phyloP scores from a whole-genome alignment of 495 filamentous ascomycete species.

The Talaromyces nanjingensis region DNA sequence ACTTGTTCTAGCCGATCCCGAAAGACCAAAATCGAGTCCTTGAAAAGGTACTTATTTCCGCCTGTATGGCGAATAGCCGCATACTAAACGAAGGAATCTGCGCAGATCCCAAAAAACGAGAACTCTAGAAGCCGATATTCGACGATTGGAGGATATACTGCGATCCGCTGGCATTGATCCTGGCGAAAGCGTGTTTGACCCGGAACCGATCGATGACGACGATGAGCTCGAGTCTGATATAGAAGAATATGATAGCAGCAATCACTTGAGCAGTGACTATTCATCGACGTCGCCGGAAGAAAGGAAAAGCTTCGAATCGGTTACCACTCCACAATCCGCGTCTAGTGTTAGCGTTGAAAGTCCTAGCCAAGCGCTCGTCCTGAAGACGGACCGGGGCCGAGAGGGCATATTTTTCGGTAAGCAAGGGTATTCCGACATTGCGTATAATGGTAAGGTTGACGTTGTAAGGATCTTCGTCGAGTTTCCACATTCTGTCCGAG shows the following conservation, averaged over 20 bases:
- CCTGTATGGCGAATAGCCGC: neutral
- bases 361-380: conserved; percentile 48
- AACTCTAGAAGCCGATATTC: conserved; percentile 80
- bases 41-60: conserved; percentile 6
- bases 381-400: conserved; percentile 78
- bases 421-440: neutral
- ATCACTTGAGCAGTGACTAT: neutral
- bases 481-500: conserved; percentile 89
- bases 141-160: conserved; percentile 78
- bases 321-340: conserved; percentile 10
- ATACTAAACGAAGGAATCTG: neutral
- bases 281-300: neutral
- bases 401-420: conserved; percentile 74
- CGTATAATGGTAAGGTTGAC: conserved; percentile 14
- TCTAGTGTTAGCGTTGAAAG: conserved; percentile 14
- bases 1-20: neutral
- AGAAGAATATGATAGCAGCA: neutral
- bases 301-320: neutral
- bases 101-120: conserved; percentile 85
- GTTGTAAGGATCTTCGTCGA: conserved; percentile 72
- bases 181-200: neutral
- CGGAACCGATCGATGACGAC: neutral
- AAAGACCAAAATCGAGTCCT: neutral
- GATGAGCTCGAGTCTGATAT: conserved; percentile 2
- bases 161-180: conserved; percentile 48